Base-by-base conservation (phyloP, 2,329 filamentous ascomycete genomes). In the Phaeosphaeriaceae sp. region DNA sequence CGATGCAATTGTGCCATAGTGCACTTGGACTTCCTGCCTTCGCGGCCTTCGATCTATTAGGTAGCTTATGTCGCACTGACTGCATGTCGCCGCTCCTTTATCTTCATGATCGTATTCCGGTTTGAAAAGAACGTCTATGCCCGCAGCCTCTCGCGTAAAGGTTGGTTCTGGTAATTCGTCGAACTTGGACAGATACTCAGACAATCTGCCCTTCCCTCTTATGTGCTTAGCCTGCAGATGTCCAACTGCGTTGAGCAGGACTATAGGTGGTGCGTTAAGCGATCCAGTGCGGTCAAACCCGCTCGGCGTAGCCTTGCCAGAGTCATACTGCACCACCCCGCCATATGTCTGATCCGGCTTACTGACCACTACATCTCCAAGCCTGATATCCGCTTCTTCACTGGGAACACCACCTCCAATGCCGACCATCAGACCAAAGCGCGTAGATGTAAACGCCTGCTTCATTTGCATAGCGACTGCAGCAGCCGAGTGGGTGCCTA, bases 381-480 rank as follows among this genome's bases (percentile, higher is more conserved):
- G 56, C 44, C 53, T 33, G 33, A 55, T 33, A 31, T 57, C 57
- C 40, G 51, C 40, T 25, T 48, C 50, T 10, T 24, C 50, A 31
- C 53, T 60, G 2, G 62, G 57, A 13, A 62, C 60, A 17, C 62
- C 60, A 19, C 74, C 75, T 1, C 76, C 79, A 46, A 82, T 76
- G 10, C 79, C 79, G 1, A 82, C 78, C 69, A 82, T 72, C 2
- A 82, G 63, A 6, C 70, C 72, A 31, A 81, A 67, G 22, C 64
- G 69, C 22, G 79, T 74, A 3, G 51, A 31, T 40, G 25, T 50
- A 57, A 79, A 79, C 2, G 65, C 69, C 15, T 51, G 47, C 20
- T 57, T 49, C 61, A 78, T 70, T n/a, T 69, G 51, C 24, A 53
- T 66, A 2, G 69, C 72, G 9, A 71, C 70, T 1, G 58, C 63